phyloP scores from a whole-genome alignment of 352 stramenopile genomes.

The Phytophthora colocasiae region DNA sequence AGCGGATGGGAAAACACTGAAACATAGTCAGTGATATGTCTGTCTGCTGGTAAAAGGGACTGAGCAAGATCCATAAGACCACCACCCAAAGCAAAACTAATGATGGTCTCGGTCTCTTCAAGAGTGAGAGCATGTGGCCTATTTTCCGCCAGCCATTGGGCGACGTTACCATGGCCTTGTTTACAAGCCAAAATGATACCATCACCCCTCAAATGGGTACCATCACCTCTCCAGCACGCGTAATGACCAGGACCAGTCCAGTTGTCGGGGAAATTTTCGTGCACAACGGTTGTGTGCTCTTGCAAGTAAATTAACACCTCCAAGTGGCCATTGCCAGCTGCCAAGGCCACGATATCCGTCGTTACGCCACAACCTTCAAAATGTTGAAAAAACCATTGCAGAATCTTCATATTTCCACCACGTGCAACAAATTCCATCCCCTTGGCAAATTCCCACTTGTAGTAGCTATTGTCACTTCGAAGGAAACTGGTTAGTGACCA shows the following conservation, averaged over 20 bases:
- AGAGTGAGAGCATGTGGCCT: not conserved
- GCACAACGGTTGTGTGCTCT: not conserved
- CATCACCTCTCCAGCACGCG: not conserved
- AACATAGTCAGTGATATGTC: slow-evolving; percentile 3
- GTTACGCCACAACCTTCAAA: not conserved
- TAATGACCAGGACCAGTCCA: not conserved
- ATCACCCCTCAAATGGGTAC: not conserved
- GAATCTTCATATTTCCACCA: not conserved
- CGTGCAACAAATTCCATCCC: not conserved
- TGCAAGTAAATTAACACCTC: not conserved
- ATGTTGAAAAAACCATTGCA: not conserved
- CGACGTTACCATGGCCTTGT: not conserved
- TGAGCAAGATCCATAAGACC: not conserved
- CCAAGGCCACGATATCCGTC: not conserved
- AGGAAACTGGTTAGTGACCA: slow-evolving; percentile 11
- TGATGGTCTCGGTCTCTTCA: not conserved
- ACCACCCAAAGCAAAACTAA: not conserved
- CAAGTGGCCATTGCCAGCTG: not conserved
- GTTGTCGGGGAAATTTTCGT: not conserved
- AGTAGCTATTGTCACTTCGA: slow-evolving; percentile 1
- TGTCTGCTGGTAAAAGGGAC: not conserved
- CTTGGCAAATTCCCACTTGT: slow-evolving; percentile 6
- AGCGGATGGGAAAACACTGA: not conserved
- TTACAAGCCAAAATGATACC: not conserved
- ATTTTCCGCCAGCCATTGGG: slow-evolving; percentile 1